A percentile compares a stretch with the other conserved stretches of the same genome.
These are phyloP conservation scores for Hydnum rufescens DNA, from an alignment of 768 basidiomycete species.

Conservation along the genomic window DNA sequence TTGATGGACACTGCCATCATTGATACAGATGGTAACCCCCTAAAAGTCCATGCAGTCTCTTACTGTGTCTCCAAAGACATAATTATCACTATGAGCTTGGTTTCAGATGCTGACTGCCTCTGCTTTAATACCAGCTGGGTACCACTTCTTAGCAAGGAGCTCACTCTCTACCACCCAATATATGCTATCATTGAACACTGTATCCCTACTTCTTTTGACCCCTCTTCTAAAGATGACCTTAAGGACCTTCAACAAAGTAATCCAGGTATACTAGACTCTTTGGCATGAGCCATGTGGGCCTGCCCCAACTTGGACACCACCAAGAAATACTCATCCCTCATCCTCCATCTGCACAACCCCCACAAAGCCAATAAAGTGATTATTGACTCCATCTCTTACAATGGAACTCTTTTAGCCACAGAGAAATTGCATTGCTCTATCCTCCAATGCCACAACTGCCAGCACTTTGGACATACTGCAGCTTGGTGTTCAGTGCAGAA, in stretches of 20 bases:
- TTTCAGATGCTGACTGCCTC: background rate
- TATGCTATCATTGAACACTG: background rate
- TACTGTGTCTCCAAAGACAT: background rate
- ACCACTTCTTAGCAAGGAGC: background rate
- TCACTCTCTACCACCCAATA: background rate
- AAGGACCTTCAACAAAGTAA: background rate
- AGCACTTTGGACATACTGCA: constrained; percentile 6
- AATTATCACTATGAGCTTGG: background rate
- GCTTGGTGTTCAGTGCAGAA: background rate
- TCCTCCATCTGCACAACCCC: constrained; percentile 7
- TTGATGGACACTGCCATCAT: too few relatives aligned
- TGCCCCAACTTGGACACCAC: too few relatives aligned
- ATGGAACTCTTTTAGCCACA: background rate
- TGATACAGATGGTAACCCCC: background rate
- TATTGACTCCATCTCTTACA: background rate
- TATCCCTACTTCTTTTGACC: background rate
- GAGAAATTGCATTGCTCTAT: constrained; percentile 4
- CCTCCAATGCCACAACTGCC: constrained; percentile 8
- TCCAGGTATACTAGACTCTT: background rate
- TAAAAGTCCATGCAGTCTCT: background rate
- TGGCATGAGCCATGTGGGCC: background rate
- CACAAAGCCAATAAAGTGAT: constrained; percentile 4
- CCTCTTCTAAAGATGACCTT: background rate
- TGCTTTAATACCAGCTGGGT: background rate
- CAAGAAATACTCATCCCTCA: constrained; percentile 2